A percentile compares a stretch with the other conserved stretches of the same genome.
Evolutionary conservation across 257 asterid genomes (phyloP).

Genomic region (Scutellaria galericulata): DNA sequence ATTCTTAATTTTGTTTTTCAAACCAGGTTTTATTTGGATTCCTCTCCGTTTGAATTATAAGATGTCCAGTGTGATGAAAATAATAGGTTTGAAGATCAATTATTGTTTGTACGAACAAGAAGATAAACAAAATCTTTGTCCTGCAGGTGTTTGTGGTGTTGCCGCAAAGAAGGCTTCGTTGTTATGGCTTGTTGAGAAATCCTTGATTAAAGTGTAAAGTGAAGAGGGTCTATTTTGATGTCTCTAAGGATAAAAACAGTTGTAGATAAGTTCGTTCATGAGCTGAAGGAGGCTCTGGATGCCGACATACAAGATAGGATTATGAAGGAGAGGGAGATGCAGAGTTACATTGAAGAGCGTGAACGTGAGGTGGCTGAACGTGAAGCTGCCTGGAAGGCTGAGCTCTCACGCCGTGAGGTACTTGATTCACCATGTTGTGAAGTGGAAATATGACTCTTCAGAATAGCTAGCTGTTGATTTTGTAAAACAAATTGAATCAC

Average conservation of each 20-base stretch:
- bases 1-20: not conserved
- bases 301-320: conserved; percentile 96
- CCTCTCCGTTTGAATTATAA: conserved; percentile 5
- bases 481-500: not conserved
- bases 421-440: conserved; percentile 16
- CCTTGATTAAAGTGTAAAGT: not conserved
- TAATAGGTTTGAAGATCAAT: not conserved
- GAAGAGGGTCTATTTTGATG: conserved; percentile 46
- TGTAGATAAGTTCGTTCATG: conserved; percentile 94
- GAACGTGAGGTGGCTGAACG: conserved; percentile 99
- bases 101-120: not conserved
- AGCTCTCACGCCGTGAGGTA: conserved; percentile 99
- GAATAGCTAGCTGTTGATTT: conserved; percentile 2
- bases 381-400: conserved; percentile 99
- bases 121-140: conserved; percentile 7
- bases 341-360: conserved; percentile 95
- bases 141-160: conserved; percentile 40
- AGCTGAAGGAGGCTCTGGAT: conserved; percentile 93
- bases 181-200: not conserved
- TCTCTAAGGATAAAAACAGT: conserved; percentile 92
- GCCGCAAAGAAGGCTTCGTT: conserved; percentile 12
- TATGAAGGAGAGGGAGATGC: conserved; percentile 99
- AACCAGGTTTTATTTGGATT: not conserved
- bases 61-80: not conserved
- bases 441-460: not conserved